Base-by-base conservation (phyloP, 768 basidiomycete genomes). In the Leccinum subgranulosum region DNA sequence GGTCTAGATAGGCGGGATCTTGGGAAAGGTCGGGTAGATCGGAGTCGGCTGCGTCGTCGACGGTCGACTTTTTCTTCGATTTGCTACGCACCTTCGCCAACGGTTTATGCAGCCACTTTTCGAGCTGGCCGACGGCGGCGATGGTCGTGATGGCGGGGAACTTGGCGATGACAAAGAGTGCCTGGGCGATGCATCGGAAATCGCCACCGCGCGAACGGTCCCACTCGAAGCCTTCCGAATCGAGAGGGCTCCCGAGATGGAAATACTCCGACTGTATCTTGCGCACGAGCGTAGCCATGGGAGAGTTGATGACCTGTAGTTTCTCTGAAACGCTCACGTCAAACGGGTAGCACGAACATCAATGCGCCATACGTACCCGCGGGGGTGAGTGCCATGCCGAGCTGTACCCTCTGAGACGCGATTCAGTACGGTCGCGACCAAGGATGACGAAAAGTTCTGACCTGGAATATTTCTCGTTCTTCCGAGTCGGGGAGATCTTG, bases 381-480 rank as follows among this genome's bases (percentile, higher is more conserved):
- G 4, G 85, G 85, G 0, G 87, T 90, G 29, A 90, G 75, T 0
- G 89, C 87, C 79, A 91, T 85, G 7, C 89, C 89, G 3, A 88
- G 76, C 70, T 90, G 89, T 7, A 91, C 89, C 50, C 89, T 79
- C 86, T 91, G 49, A 3, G 11, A 19, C 61, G 33, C 23, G 28
- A 21, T 46, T 64, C n/a, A 4, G 49, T 15, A 53, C 43, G 25
- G 19, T 50, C 3, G 11, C 28, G 46, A 45, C 1, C 23, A 28
- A 34, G 25, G 39, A 6, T 3, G 10, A 27, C 25, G 3, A 12
- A n/a, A 7, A 4, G 8, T n/a, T 52, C 78, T 43, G 43, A 86
- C 90, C 76, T 88, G 86, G 73, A 88, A 88, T 17, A 88, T 83
- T 60, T 88, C 86, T 21, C 87, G 76, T 62, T 88, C 86, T 28